Evolutionary conservation across 2,329 filamentous ascomycete species (phyloP), one percentile per base, ranked within the genome.

Genomic region (Nothophoma quercina): DNA sequence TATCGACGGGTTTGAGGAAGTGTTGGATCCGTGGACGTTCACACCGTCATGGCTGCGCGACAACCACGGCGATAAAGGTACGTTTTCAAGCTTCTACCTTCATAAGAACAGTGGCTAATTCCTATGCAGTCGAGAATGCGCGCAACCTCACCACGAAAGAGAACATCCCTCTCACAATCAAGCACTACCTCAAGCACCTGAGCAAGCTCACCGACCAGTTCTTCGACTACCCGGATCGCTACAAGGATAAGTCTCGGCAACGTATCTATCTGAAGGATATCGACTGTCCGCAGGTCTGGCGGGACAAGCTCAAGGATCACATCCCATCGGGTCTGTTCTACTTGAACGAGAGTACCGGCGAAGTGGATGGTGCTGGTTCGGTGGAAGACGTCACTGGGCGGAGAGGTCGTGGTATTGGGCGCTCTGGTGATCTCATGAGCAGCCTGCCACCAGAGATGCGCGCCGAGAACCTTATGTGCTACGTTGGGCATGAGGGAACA

Each of bases 381-480:
- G 74, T 81, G 26, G 78, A 78, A 32, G 80, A 82, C 54, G 74
- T 71, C 25, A 78, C 76, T 28, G 78, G 59, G 26, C 69, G 81
- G 41, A 80, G 80, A 32, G 82, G 83, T 34, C 79, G 75, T n/a
- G 82, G 82, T 0, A 82, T 87, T 41, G 89, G 88, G 2, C 84
- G 87, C 36, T 88, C 92, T 2, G 93, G 93, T 6, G 95, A 99
- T 69, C 77, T 99, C 26, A 99, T 99, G 95, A 96, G 92, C 71
- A 93, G 89, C 64, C 81, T 99, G 4, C 91, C 92, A 0, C 78
- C 83, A 34, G 85, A 88, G 33, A 97, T 97, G 91, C 88, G 92
- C 40, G 95, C 95, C 0, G 88, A 96, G 69, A 99, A 99, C 59
- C 81, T 99, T 63, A 97, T 97, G 95, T 98, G 93, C 72, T 99